These are phyloP conservation scores for Thymus mandschuricus DNA, from an alignment of 257 asterid genomes.

Conservation along the genomic window DNA sequence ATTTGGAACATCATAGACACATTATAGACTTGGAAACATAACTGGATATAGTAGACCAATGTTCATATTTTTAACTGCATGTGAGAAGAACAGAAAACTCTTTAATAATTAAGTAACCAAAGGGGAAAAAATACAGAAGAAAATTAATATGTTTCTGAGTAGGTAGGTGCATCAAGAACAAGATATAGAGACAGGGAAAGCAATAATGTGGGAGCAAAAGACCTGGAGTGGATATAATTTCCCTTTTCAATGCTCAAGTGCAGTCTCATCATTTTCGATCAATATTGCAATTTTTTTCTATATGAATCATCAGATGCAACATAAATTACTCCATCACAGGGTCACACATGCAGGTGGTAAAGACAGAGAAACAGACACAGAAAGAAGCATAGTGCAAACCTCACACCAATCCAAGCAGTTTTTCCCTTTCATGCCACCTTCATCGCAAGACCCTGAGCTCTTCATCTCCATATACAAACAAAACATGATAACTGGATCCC, in stretches of 20 bases:
- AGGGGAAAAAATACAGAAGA: neutral
- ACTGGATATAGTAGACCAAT: constrained; percentile 11
- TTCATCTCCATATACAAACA: constrained; percentile 71
- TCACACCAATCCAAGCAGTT: constrained; percentile 92
- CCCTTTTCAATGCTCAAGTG: constrained; percentile 17
- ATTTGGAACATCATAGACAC: constrained; percentile 1
- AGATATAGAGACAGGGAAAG: neutral
- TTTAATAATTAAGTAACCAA: neutral
- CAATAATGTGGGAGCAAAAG: constrained; percentile 12
- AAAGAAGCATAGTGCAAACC: constrained; percentile 49
- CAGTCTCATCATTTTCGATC: neutral
- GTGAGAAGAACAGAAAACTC: neutral
- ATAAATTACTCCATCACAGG: constrained; percentile 22
- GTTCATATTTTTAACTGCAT: constrained; percentile 19
- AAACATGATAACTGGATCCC: constrained; percentile 93
- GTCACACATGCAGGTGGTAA: neutral
- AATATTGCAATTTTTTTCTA: neutral
- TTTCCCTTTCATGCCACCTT: constrained; percentile 42
- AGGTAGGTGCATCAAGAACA: constrained; percentile 22
- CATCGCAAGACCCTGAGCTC: constrained; percentile 50
- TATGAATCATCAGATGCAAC: constrained; percentile 19
- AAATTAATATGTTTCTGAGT: neutral
- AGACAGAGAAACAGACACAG: constrained; percentile 10
- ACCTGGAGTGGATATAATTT: constrained; percentile 1
- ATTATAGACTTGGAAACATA: neutral